phyloP scores from a whole-genome alignment of 352 stramenopile species.

The Nothophytophthora sp. region DNA sequence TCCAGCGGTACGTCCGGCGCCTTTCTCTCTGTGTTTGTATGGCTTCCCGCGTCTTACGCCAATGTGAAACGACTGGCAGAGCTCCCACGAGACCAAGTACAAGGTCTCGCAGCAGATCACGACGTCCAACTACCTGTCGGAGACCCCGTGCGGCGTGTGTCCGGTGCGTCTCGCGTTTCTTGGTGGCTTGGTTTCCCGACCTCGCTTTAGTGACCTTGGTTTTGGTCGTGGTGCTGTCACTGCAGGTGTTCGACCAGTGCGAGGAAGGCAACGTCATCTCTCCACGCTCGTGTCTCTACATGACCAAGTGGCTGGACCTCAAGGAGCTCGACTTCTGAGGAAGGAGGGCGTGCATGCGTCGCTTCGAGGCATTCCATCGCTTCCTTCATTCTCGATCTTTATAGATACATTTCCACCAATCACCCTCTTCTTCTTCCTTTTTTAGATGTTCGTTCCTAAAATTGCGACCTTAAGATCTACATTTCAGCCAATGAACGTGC shows the following conservation, averaged over 20 bases:
- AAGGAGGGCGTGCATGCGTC: too few relatives aligned
- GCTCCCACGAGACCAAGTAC: constrained; percentile 84
- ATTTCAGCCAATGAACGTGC: neutral
- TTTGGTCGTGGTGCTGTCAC: constrained; percentile 3
- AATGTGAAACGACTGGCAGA: constrained; percentile 23
- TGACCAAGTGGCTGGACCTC: constrained; percentile 91
- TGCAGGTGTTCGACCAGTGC: constrained; percentile 89
- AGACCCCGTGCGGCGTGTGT: constrained; percentile 89
- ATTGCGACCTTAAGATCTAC: too few relatives aligned
- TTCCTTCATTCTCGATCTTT: neutral
- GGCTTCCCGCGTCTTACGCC: neutral
- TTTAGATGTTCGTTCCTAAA: too few relatives aligned
- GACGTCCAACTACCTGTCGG: constrained; percentile 88
- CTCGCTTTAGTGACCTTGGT: constrained; percentile 13
- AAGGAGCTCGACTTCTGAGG: constrained; percentile 85
- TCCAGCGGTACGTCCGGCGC: constrained; percentile 51
- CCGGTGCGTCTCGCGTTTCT: too few relatives aligned
- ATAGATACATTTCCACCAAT: constrained; percentile 23
- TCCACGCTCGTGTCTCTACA: constrained; percentile 90
- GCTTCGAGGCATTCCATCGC: neutral
- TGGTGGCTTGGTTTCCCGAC: neutral
- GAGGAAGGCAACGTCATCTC: constrained; percentile 91
- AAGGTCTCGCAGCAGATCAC: constrained; percentile 88
- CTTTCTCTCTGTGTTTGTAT: too few relatives aligned
- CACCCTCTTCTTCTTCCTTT: constrained; percentile 1